Base-by-base conservation (phyloP, 352 stramenopile species). In the Globisporangium recalcitrans region DNA sequence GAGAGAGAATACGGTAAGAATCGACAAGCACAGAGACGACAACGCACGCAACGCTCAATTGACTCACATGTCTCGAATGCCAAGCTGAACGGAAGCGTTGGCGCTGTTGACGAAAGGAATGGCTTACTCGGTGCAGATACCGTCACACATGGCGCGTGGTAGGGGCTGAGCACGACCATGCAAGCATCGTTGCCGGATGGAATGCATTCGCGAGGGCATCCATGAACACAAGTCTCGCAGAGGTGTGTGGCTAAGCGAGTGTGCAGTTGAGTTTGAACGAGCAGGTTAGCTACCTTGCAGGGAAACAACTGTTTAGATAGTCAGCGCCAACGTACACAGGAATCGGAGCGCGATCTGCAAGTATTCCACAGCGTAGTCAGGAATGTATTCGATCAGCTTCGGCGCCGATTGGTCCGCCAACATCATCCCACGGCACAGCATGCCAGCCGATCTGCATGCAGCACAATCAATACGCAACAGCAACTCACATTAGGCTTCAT, bases 61-160 rank as follows among this genome's bases (percentile, higher is more conserved):
- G 2, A 78, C 79, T 53, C 73, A 90, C 83, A 78, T 54, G 85
- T 90, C 60, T 87, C 81, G 61, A 92, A 90, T 19, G 73, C 72
- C 27, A 89, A 58, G 16, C 73, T 71, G 70, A 83, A 85, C 40
- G 64, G 56, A 36, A 90, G 74, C 26, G 63, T 63, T 27, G 79
- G 85, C 31, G 69, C 60, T 2, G 75, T 61, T 10, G 69, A 82
- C 24, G 71, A 62, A 38, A 94, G 73, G 47, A 90, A 87, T 3
- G 79, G 76, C 61, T 88, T 75, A 21, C 62, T 62, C 2, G 81
- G 82, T 1, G 76, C 69, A 14, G 59, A 67, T 4, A 92, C 74
- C n/a, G 79, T 88, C 60, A 94, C 76, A 49, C 82, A 94, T 21
- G 85, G 85, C n/a, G 79, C 77, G 44, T 92, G 74, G 58, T 90